Base-by-base conservation (phyloP, 2,329 filamentous ascomycete species). In the Gremmenia infestans region DNA sequence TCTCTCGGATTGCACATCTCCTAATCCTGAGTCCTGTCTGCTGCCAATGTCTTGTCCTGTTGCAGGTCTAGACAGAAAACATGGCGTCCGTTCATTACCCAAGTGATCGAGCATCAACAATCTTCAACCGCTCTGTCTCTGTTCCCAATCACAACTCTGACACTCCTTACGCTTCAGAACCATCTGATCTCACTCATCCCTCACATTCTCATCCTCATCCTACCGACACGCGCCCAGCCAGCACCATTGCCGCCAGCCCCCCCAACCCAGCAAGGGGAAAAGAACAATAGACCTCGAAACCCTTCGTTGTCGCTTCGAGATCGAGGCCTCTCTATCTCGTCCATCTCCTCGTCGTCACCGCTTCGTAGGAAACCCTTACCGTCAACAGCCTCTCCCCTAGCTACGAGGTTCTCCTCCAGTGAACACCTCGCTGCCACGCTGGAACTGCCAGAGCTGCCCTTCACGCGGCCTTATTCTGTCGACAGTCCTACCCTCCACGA, bases 401-500 rank as follows among this genome's bases (percentile, higher is more conserved):
- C 76, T 51, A 74, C 76, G 36, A 72, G 77, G 58, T 80, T 75
- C 69, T 79, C 77, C 23, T 73, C 74, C 28, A 71, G 70, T 55
- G 69, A 73, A 48, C 60, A 64, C 37, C 60, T 67, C 36, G 57
- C 65, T 63, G 70, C 71, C 39, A 71, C 65, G 49, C 68, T 72
- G 52, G 73, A 76, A 57, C 71, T 79, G 22, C 72, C 75, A 43
- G 74, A 74, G 59, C 78, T 80, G n/a, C 72, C 81, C 50, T 82
- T 81, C 66, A 74, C 75, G n/a, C 75, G 81, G 58, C 77, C 78
- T 35, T 79, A 72, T 63, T 79, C 81, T 14, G 68, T 83, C 53
- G 81, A 85, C 68, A 85, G 81, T 67, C 82, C 81, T 58, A 84
- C 81, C 35, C 71, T 85, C 49, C 85, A 85, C 77, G 80, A 83